Percentiles rank a stretch among this genome's conserved stretches.
Evolutionary conservation across 2,329 filamentous ascomycete species (phyloP).

Genomic region (Pyrenophora seminiperda): DNA sequence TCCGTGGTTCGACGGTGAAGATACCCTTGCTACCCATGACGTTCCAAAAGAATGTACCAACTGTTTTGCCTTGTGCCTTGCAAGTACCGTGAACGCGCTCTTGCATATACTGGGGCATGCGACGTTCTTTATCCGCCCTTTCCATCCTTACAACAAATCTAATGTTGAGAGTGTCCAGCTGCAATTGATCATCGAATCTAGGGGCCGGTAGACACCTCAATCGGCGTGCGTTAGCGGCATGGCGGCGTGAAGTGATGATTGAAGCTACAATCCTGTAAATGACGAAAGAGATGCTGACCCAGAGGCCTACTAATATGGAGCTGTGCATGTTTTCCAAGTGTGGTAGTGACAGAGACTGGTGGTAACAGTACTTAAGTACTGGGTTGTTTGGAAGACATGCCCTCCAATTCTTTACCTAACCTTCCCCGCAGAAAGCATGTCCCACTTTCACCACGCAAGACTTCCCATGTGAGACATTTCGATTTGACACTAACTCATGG

Average conservation of each 20-base stretch:
- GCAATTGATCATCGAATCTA: slow-evolving; percentile 37
- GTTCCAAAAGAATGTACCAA: slow-evolving; percentile 36
- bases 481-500: too few species aligned
- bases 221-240: slow-evolving; percentile 41
- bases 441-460: too few species aligned
- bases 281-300: slow-evolving; percentile 37
- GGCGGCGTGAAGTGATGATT: slow-evolving; percentile 36
- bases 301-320: slow-evolving; percentile 36
- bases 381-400: too few species aligned
- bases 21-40: slow-evolving; percentile 19
- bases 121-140: slow-evolving; percentile 44
- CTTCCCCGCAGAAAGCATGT: too few species aligned
- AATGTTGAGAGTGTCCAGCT: slow-evolving; percentile 57
- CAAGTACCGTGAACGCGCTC: slow-evolving; percentile 25
- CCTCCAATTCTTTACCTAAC: too few species aligned
- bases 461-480: too few species aligned
- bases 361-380: too few species aligned
- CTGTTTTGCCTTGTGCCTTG: slow-evolving; percentile 20
- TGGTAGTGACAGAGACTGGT: too few species aligned
- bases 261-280: slow-evolving; percentile 38
- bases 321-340: slow-evolving; percentile 32
- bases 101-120: slow-evolving; percentile 39
- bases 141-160: slow-evolving; percentile 52
- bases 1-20: slow-evolving; percentile 52
- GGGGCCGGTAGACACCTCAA: slow-evolving; percentile 53